These are phyloP conservation scores for Limtongia smithiae DNA, from an alignment of 805 yeast species.

Conservation along the genomic window DNA sequence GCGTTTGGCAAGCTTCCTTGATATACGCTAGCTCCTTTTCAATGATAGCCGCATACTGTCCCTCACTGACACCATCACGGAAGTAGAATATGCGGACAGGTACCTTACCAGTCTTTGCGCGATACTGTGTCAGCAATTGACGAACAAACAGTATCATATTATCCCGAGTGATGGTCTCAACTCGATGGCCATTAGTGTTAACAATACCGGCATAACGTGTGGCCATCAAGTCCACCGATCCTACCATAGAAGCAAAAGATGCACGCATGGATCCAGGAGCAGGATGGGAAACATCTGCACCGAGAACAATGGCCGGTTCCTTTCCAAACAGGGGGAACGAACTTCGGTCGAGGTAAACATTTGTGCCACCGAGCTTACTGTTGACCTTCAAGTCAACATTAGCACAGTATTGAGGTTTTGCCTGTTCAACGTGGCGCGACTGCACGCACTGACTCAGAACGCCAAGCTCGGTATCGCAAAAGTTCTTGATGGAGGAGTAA, in stretches of 20 bases:
- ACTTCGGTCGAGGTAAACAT: slow-evolving; percentile 29
- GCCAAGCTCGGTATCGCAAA: slow-evolving; percentile 35
- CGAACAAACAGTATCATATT: slow-evolving; percentile 7
- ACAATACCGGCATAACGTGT: slow-evolving; percentile 19
- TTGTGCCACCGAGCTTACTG: slow-evolving; percentile 37
- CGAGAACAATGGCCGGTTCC: slow-evolving; percentile 32
- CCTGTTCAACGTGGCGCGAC: slow-evolving; percentile 34
- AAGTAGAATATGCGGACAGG: slow-evolving; percentile 35
- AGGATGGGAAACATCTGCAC: slow-evolving; percentile 38
- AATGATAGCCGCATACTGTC: slow-evolving; percentile 36
- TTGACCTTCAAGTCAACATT: slow-evolving; percentile 38
- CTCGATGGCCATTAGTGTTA: slow-evolving; percentile 13
- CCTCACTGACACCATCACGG: slow-evolving; percentile 40
- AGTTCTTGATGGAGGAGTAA: slow-evolving; percentile 34
- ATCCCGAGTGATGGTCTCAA: slow-evolving; percentile 12
- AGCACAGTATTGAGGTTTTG: slow-evolving; percentile 35
- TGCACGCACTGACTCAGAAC: slow-evolving; percentile 36
- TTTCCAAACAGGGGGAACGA: slow-evolving; percentile 27
- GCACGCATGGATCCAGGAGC: slow-evolving; percentile 26
- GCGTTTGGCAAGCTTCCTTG: slow-evolving; percentile 16
- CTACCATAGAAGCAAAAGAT: slow-evolving; percentile 22
- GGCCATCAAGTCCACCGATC: slow-evolving; percentile 12
- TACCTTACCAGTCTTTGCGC: slow-evolving; percentile 29
- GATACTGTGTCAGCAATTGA: slow-evolving; percentile 9
- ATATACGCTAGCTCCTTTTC: slow-evolving; percentile 36